Conservation (phyloP, 768 basidiomycete species). For the Roridomyces roridus region DNA sequence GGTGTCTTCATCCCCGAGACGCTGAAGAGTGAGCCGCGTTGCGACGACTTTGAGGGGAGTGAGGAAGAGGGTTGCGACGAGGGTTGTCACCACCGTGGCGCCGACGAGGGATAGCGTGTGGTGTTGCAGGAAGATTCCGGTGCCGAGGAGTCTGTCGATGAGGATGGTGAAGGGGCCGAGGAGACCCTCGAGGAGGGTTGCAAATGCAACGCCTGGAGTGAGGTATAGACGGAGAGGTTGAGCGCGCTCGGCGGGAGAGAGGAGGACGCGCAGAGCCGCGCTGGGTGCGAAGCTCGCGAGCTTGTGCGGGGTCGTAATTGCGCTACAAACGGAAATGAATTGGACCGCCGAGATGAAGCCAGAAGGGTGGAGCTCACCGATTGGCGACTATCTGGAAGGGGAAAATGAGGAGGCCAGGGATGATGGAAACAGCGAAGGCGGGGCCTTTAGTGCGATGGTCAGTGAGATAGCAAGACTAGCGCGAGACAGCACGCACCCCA, state of each 20-base stretch:
- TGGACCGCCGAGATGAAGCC: neutral
- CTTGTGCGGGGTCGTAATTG: slow-evolving; percentile 1
- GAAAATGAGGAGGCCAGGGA: neutral
- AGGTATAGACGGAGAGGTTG: neutral
- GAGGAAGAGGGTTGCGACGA: neutral
- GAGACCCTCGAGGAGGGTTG: neutral
- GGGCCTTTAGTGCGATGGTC: neutral
- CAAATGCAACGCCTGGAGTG: slow-evolving; percentile 2
- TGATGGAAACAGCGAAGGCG: neutral
- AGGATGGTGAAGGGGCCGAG: neutral
- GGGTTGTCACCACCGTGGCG: neutral
- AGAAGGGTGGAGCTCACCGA: neutral
- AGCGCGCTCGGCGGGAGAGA: slow-evolving; percentile 1
- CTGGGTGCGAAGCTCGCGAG: neutral
- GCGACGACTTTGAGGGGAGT: neutral
- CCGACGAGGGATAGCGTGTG: neutral
- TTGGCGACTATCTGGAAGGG: slow-evolving; percentile 3
- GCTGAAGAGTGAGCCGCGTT: slow-evolving; percentile 2
- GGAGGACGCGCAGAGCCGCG: neutral
- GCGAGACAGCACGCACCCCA: neutral
- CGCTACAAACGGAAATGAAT: neutral
- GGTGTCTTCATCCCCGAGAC: neutral
- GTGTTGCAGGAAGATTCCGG: neutral
- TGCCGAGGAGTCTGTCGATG: neutral
- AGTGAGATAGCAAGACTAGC: neutral